Conservation (phyloP, 192 early-diverging fungal species). For the Coemansia sp. region DNA sequence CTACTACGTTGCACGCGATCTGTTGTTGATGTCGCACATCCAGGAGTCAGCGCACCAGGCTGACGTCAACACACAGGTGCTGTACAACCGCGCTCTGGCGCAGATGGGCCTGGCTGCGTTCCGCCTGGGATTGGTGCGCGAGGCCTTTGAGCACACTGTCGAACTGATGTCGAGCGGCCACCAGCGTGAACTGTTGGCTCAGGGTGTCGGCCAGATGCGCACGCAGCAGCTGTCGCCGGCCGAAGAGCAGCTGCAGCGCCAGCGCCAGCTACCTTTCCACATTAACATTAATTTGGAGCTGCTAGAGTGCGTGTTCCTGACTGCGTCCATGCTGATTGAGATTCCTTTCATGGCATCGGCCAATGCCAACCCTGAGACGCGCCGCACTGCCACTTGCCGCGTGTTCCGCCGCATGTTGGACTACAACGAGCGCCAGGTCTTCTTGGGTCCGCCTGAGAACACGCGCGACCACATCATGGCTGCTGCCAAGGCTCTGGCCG, state of each 20-base stretch:
- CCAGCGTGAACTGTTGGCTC: slow-evolving; percentile 92
- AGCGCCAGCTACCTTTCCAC: slow-evolving; percentile 98
- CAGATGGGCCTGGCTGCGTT: slow-evolving; percentile 97
- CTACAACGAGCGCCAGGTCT: slow-evolving; percentile 94
- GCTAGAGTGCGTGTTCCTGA: slow-evolving; percentile 94
- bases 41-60: slow-evolving; percentile 89
- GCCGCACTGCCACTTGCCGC: slow-evolving; percentile 81
- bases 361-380: slow-evolving; percentile 56
- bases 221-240: slow-evolving; percentile 82
- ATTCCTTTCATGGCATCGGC: slow-evolving; percentile 92
- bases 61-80: slow-evolving; percentile 88
- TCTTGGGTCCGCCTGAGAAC: slow-evolving; percentile 96
- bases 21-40: slow-evolving; percentile 97
- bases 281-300: slow-evolving; percentile 99
- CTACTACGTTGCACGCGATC: slow-evolving; percentile 89
- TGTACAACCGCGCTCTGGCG: slow-evolving; percentile 95
- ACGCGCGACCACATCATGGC: slow-evolving; percentile 99
- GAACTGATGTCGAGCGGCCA: slow-evolving; percentile 84
- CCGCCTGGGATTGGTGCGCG: slow-evolving; percentile 88
- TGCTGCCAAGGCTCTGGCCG: slow-evolving; percentile 85
- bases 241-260: slow-evolving; percentile 90
- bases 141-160: slow-evolving; percentile 80
- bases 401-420: slow-evolving; percentile 92
- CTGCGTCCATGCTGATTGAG: slow-evolving; percentile 96
- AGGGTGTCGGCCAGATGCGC: slow-evolving; percentile 75